Percentiles rank a stretch among this genome's conserved stretches.
Conservation (phyloP, 345 rosid species). For the Citrus maxima region DNA sequence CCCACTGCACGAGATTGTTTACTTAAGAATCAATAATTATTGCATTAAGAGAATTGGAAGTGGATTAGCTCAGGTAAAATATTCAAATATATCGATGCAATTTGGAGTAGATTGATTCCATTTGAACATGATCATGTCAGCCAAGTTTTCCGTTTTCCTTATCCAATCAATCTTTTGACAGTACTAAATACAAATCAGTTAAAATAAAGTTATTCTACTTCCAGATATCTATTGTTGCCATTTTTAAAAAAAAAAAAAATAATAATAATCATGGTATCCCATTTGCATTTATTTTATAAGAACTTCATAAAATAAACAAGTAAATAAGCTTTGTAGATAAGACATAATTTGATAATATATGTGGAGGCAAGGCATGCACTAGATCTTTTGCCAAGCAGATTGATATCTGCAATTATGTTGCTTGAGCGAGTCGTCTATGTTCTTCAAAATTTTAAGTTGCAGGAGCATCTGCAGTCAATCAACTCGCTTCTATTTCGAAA, state of each 20-base stretch:
- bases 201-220: not conserved
- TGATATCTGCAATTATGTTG: too few relatives aligned
- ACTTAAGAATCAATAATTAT: not conserved
- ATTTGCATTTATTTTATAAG: too few relatives aligned
- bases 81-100: not conserved
- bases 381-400: too few relatives aligned
- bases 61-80: not conserved
- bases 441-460: not conserved
- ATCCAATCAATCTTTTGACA: slow-evolving; percentile 4
- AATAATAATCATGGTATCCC: too few relatives aligned
- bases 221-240: not conserved
- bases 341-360: too few relatives aligned
- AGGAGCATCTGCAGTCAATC: not conserved
- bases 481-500: not conserved
- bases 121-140: slow-evolving; percentile 5
- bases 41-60: not conserved
- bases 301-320: too few relatives aligned
- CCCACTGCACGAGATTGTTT: not conserved
- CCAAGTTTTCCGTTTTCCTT: not conserved
- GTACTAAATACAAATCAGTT: not conserved
- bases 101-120: slow-evolving; percentile 6
- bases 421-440: too few relatives aligned
- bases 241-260: not conserved
- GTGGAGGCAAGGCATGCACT: too few relatives aligned
- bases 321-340: too few relatives aligned